Percentiles rank a stretch among this genome's conserved stretches.
Conservation (phyloP, 257 asterid species). For the Nyctanthes arbortristis region DNA sequence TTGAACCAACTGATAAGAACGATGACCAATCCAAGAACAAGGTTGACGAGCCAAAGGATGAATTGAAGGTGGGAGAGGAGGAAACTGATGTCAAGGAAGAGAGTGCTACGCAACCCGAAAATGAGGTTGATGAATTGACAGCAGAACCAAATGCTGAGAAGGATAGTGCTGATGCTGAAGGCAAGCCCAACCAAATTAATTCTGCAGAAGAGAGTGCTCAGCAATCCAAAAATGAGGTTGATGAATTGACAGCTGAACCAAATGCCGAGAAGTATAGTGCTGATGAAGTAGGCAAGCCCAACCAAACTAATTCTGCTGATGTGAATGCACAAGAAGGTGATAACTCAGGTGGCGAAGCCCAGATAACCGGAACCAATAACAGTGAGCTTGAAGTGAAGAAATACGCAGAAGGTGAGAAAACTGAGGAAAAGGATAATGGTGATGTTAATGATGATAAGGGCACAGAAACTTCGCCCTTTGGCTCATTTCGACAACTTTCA, state of each 20-base stretch:
- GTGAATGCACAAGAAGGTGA: slow-evolving; percentile 40
- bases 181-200: slow-evolving; percentile 15
- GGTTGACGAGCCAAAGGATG: slow-evolving; percentile 35
- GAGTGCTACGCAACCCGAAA: slow-evolving; percentile 26
- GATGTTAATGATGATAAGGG: slow-evolving; percentile 40
- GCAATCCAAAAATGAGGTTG: slow-evolving; percentile 31
- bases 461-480: slow-evolving; percentile 53
- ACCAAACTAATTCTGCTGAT: slow-evolving; percentile 12
- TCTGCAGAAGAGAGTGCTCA: slow-evolving; percentile 34
- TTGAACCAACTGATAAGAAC: slow-evolving; percentile 28
- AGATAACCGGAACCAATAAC: slow-evolving; percentile 31
- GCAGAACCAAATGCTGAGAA: slow-evolving; percentile 29
- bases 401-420: slow-evolving; percentile 35
- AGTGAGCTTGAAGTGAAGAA: slow-evolving; percentile 29
- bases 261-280: slow-evolving; percentile 31
- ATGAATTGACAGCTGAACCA: slow-evolving; percentile 26
- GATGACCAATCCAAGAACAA: slow-evolving; percentile 35
- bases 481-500: slow-evolving; percentile 78
- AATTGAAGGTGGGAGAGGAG: slow-evolving; percentile 25
- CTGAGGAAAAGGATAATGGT: slow-evolving; percentile 39
- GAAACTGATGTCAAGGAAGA: slow-evolving; percentile 29
- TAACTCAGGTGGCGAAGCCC: slow-evolving; percentile 27
- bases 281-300: slow-evolving; percentile 13
- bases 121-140: slow-evolving; percentile 29
- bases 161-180: slow-evolving; percentile 23